Evolutionary conservation across 2,329 filamentous ascomycete species (phyloP).

Genomic region (Huntiella bhutanensis): DNA sequence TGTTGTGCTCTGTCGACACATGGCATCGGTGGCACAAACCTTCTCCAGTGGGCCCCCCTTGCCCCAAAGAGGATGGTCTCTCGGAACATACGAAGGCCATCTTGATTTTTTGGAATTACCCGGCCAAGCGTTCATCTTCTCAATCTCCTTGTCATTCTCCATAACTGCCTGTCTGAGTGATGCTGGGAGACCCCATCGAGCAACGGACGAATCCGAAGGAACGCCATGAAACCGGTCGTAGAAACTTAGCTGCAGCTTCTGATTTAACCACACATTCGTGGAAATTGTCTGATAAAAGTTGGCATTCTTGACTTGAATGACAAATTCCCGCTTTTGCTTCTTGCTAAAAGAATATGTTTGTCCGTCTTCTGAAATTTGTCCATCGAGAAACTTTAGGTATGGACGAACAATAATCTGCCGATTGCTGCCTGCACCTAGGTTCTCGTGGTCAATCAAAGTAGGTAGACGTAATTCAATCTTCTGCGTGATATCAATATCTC

Average conservation of each 20-base stretch:
- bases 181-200: conserved; percentile 1
- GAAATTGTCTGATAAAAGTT: conserved; percentile 4
- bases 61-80: conserved; percentile 8
- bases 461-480: conserved; percentile 1
- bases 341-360: not conserved
- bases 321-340: not conserved
- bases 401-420: not conserved
- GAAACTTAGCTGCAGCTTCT: not conserved
- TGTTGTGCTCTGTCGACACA: not conserved
- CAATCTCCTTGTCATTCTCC: not conserved
- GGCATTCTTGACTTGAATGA: not conserved
- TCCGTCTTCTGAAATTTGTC: not conserved
- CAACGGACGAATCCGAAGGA: not conserved
- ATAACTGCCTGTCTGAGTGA: not conserved
- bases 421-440: conserved; percentile 1
- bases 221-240: not conserved
- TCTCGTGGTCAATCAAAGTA: not conserved
- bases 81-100: conserved; percentile 4
- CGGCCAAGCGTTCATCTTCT: conserved; percentile 1
- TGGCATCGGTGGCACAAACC: conserved; percentile 2
- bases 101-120: not conserved
- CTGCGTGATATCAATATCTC: not conserved
- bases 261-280: not conserved
- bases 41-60: conserved; percentile 5
- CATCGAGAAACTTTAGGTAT: conserved; percentile 4